A percentile compares a stretch with the other conserved stretches of the same genome.
These are phyloP conservation scores for Suhomyces ambrosiae DNA, from an alignment of 1,139 yeast species.

Conservation along the genomic window DNA sequence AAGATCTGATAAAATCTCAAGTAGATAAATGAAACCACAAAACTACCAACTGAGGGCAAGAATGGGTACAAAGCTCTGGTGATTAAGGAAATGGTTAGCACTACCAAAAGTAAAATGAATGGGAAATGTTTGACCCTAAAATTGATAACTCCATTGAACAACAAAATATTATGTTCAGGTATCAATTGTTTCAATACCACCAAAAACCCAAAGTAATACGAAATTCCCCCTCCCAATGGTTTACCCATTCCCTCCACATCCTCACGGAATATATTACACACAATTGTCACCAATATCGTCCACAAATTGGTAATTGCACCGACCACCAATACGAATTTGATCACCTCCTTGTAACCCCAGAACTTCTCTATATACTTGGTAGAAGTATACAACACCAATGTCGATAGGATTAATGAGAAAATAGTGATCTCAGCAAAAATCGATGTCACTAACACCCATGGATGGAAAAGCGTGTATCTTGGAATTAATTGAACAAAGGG, in stretches of 20 bases:
- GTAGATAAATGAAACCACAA: slow-evolving; percentile 71
- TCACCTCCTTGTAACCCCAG: slow-evolving; percentile 63
- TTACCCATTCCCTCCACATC: slow-evolving; percentile 43
- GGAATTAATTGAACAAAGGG: slow-evolving; percentile 78
- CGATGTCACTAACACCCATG: slow-evolving; percentile 77
- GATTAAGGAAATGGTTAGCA: slow-evolving; percentile 48
- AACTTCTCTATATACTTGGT: slow-evolving; percentile 52
- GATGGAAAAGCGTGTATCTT: slow-evolving; percentile 55
- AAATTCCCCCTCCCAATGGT: slow-evolving; percentile 72
- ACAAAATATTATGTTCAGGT: slow-evolving; percentile 80
- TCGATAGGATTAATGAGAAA: slow-evolving; percentile 51
- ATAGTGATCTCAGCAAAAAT: slow-evolving; percentile 70
- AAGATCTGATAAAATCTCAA: slow-evolving; percentile 71
- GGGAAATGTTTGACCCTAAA: slow-evolving; percentile 77
- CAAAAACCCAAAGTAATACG: slow-evolving; percentile 71
- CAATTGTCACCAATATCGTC: slow-evolving; percentile 34
- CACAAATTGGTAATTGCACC: slow-evolving; percentile 53
- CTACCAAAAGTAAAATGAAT: slow-evolving; percentile 52
- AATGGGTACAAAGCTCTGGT: slow-evolving; percentile 52
- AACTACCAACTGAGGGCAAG: slow-evolving; percentile 69
- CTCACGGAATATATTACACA: slow-evolving; percentile 39
- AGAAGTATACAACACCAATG: slow-evolving; percentile 54
- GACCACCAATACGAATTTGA: slow-evolving; percentile 57
- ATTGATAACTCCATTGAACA: slow-evolving; percentile 64
- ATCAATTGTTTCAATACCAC: slow-evolving; percentile 87